A percentile compares a stretch with the other conserved stretches of the same genome.
These are phyloP conservation scores for Carex arenaria DNA, from an alignment of 202 grass and related monocot genomes.

Conservation along the genomic window DNA sequence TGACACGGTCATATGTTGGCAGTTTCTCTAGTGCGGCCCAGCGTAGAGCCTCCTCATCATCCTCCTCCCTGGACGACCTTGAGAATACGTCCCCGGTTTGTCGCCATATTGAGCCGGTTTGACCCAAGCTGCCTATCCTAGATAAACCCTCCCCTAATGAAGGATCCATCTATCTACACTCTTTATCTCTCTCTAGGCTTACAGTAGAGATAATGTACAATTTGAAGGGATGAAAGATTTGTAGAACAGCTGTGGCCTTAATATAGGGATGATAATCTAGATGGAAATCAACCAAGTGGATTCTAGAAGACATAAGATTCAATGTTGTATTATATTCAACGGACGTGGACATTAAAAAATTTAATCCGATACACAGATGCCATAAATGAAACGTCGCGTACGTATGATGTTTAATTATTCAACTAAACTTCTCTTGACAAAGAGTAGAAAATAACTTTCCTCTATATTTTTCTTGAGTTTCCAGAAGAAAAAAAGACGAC, in stretches of 20 bases:
- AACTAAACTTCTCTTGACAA: too few relatives aligned
- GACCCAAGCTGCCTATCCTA: slow-evolving; percentile 10
- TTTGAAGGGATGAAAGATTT: not conserved
- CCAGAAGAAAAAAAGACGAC: too few relatives aligned
- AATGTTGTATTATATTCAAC: too few relatives aligned
- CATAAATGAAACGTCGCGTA: too few relatives aligned
- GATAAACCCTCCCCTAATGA: not conserved
- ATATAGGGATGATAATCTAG: not conserved
- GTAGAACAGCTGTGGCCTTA: not conserved
- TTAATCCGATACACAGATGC: too few relatives aligned
- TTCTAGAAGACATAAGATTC: too few relatives aligned
- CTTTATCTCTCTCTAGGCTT: not conserved
- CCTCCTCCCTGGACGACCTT: slow-evolving; percentile 19
- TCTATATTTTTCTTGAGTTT: too few relatives aligned
- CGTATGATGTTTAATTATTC: too few relatives aligned
- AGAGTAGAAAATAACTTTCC: too few relatives aligned
- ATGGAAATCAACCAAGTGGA: not conserved
- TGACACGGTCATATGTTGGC: slow-evolving; percentile 28
- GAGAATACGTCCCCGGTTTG: slow-evolving; percentile 14
- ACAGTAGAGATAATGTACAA: not conserved
- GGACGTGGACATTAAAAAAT: too few relatives aligned
- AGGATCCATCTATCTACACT: not conserved
- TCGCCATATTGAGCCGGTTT: slow-evolving; percentile 14
- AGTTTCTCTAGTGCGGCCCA: slow-evolving; percentile 36
- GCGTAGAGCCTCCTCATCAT: slow-evolving; percentile 29